phyloP scores from a whole-genome alignment of 495 filamentous ascomycete species.

The Platismatia glauca region DNA sequence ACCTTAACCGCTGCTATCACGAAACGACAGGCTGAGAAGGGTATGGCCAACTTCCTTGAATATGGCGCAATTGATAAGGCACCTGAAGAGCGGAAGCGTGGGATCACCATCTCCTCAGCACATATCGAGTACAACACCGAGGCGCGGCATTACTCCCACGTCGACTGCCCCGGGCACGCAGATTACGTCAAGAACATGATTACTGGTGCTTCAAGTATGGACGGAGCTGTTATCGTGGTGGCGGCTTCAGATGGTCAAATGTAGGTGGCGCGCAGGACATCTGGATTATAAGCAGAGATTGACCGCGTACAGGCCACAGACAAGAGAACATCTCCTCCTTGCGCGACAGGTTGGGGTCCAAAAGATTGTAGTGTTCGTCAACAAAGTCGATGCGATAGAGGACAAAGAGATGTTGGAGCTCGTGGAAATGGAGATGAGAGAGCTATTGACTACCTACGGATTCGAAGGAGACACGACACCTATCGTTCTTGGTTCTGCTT shows the following conservation, averaged over 20 bases:
- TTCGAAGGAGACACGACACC: conserved; percentile 98
- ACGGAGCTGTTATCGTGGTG: conserved; percentile 96
- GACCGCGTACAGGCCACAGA: conserved; percentile 66
- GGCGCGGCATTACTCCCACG: conserved; percentile 90
- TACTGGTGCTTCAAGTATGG: conserved; percentile 94
- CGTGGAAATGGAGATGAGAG: conserved; percentile 99
- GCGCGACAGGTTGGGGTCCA: conserved; percentile 97
- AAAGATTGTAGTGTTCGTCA: conserved; percentile 97
- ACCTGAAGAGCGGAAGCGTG: conserved; percentile 97
- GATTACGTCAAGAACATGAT: conserved; percentile 99
- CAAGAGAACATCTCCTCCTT: conserved; percentile 93
- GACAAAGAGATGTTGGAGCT: conserved; percentile 99
- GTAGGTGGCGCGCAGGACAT: conserved; percentile 34
- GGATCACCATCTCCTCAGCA: conserved; percentile 97
- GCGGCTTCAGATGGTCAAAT: conserved; percentile 98
- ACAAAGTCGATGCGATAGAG: conserved; percentile 95
- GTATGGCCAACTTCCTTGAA: conserved; percentile 84
- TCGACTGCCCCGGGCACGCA: conserved; percentile 98
- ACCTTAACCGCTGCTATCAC: conserved; percentile 97
- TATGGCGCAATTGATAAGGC: conserved; percentile 98
- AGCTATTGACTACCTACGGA: conserved; percentile 81
- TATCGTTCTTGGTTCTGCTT: conserved; percentile 89
- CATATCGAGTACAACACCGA: conserved; percentile 98
- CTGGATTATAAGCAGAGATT: conserved; percentile 3
- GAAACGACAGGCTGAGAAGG: conserved; percentile 90